Evolutionary conservation across 2,329 filamentous ascomycete species (phyloP).

Genomic region (Venturia asperata): DNA sequence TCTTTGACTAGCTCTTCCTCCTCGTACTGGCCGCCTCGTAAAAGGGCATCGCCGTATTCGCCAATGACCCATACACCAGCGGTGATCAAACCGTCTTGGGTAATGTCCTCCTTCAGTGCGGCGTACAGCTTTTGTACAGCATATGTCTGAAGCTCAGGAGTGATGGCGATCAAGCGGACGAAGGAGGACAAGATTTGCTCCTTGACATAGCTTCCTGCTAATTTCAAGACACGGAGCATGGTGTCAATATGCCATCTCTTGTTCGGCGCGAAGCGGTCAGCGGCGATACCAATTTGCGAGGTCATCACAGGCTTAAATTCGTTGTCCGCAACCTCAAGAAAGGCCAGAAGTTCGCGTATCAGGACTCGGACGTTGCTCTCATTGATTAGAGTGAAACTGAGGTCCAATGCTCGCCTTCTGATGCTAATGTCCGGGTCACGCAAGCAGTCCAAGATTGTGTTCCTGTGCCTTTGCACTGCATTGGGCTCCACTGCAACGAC

Average conservation of each 20-base stretch:
- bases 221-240: conserved; percentile 85
- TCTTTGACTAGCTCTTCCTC: conserved; percentile 80
- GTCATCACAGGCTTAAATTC: conserved; percentile 99
- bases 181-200: conserved; percentile 97
- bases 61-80: conserved; percentile 96
- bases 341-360: conserved; percentile 86
- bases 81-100: conserved; percentile 88
- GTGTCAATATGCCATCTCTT: conserved; percentile 99
- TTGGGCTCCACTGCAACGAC: conserved; percentile 97
- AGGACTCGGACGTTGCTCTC: conserved; percentile 91
- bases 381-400: conserved; percentile 97
- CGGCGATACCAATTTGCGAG: conserved; percentile 92
- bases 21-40: conserved; percentile 84
- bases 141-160: conserved; percentile 90
- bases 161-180: conserved; percentile 89
- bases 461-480: conserved; percentile 91
- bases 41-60: conserved; percentile 87
- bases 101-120: conserved; percentile 90
- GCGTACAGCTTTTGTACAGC: conserved; percentile 91
- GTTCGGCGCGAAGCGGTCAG: conserved; percentile 90
- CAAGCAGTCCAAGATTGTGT: conserved; percentile 93
- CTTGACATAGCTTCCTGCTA: conserved; percentile 95
- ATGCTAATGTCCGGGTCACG: conserved; percentile 98
- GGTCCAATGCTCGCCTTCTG: conserved; percentile 83
- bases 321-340: conserved; percentile 93